These are phyloP conservation scores for Emericellopsis terricola DNA, from an alignment of 495 filamentous ascomycete genomes.

Conservation along the genomic window DNA sequence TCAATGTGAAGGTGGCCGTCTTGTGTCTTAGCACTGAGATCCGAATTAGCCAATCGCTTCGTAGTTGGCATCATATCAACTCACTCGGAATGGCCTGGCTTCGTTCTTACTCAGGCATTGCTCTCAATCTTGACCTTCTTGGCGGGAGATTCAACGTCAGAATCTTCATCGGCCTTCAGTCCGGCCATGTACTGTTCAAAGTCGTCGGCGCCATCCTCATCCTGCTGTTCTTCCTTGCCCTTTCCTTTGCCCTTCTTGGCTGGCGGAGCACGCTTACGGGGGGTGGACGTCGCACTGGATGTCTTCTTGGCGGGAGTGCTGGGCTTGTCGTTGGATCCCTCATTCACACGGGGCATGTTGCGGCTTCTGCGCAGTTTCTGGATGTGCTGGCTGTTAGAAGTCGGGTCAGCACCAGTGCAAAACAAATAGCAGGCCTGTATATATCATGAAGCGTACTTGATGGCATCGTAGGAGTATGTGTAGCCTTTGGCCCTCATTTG, in stretches of 20 bases:
- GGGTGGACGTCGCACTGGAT: not conserved
- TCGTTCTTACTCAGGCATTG: too few species aligned
- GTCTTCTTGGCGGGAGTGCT: not conserved
- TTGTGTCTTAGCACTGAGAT: too few species aligned
- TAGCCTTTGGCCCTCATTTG: conserved; percentile 4
- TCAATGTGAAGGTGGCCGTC: too few species aligned
- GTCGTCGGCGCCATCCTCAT: not conserved
- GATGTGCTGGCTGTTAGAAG: conserved; percentile 8
- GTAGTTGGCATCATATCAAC: too few species aligned
- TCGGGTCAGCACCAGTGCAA: conserved; percentile 1
- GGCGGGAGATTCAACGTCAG: too few species aligned
- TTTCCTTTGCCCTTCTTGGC: not conserved
- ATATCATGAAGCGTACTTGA: conserved; percentile 1
- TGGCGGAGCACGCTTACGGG: conserved; percentile 1
- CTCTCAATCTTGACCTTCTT: too few species aligned
- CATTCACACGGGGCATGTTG: too few species aligned
- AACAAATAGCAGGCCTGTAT: not conserved
- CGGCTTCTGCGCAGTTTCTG: conserved; percentile 7
- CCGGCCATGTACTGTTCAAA: not conserved
- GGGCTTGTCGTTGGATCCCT: too few species aligned
- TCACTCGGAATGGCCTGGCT: too few species aligned
- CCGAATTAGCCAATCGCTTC: too few species aligned
- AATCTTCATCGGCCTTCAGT: too few species aligned
- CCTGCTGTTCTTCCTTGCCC: not conserved
- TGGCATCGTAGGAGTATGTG: conserved; percentile 5